phyloP scores from a whole-genome alignment of 108 stramenopile genomes.

The Skeletonema menzelii region DNA sequence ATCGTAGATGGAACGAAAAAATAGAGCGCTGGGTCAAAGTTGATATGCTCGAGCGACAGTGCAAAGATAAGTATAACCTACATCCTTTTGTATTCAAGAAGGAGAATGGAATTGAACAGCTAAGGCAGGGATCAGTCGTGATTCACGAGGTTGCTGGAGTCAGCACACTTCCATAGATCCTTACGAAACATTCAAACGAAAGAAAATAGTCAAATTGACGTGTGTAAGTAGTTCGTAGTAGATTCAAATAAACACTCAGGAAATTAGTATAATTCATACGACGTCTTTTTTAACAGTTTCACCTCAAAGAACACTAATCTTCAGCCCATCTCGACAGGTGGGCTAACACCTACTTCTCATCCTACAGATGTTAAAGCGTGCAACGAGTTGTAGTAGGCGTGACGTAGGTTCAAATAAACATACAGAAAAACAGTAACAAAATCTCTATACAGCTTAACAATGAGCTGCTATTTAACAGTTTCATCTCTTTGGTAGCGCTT shows the following conservation, averaged over 20 bases:
- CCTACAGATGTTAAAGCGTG: too few species aligned
- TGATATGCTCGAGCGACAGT: not conserved
- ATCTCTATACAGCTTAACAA: not conserved
- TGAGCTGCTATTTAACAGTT: not conserved
- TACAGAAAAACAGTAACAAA: not conserved
- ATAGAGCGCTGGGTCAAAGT: not conserved
- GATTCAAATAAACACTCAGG: too few species aligned
- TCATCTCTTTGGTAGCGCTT: not conserved
- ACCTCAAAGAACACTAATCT: too few species aligned
- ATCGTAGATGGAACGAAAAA: not conserved
- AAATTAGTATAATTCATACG: too few species aligned
- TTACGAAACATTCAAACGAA: not conserved
- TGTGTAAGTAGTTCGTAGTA: not conserved
- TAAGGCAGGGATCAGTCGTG: not conserved
- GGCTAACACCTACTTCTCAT: too few species aligned
- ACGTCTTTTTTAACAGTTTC: too few species aligned
- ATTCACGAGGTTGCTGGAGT: slow-evolving; percentile 1
- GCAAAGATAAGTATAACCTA: not conserved
- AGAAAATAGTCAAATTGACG: not conserved
- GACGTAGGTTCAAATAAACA: too few species aligned
- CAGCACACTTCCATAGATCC: not conserved
- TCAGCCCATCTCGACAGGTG: too few species aligned
- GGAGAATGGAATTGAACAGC: not conserved
- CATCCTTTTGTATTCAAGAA: not conserved
- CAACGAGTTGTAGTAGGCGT: too few species aligned